Conservation (phyloP, 139 green algal genomes). For the Raphidocelis subcapitata region DNA sequence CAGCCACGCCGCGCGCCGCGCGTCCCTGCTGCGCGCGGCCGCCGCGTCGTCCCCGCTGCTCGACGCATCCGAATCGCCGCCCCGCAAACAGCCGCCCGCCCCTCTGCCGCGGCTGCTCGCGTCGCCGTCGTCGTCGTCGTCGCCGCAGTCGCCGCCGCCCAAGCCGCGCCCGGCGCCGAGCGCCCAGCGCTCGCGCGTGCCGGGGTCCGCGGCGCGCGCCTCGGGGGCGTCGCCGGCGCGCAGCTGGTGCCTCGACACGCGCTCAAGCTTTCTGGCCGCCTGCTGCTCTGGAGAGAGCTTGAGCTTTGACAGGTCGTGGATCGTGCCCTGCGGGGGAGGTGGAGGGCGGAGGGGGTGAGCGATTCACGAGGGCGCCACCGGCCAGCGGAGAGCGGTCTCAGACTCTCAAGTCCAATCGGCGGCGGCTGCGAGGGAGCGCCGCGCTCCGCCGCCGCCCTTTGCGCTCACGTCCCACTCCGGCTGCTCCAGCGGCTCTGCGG, state of each 20-base stretch:
- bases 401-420: too few relatives aligned
- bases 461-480: conserved; percentile 23
- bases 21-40: neutral
- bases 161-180: too few relatives aligned
- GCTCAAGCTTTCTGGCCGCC: neutral
- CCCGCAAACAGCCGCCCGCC: too few relatives aligned
- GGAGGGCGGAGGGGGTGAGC: neutral
- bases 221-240: neutral
- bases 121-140: neutral
- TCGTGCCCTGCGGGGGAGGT: conserved; percentile 8
- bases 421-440: neutral
- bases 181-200: too few relatives aligned
- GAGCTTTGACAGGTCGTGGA: conserved; percentile 13
- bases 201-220: too few relatives aligned
- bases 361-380: neutral
- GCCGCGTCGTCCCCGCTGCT: neutral
- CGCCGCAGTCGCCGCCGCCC: neutral
- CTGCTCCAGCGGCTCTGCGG: neutral
- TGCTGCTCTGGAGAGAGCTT: conserved; percentile 5
- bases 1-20: neutral
- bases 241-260: neutral
- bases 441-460: neutral
- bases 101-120: neutral
- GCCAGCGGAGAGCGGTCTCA: neutral
- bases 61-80: too few relatives aligned